Conservation (phyloP, 139 green algal genomes). For the Trebouxia sp. region DNA sequence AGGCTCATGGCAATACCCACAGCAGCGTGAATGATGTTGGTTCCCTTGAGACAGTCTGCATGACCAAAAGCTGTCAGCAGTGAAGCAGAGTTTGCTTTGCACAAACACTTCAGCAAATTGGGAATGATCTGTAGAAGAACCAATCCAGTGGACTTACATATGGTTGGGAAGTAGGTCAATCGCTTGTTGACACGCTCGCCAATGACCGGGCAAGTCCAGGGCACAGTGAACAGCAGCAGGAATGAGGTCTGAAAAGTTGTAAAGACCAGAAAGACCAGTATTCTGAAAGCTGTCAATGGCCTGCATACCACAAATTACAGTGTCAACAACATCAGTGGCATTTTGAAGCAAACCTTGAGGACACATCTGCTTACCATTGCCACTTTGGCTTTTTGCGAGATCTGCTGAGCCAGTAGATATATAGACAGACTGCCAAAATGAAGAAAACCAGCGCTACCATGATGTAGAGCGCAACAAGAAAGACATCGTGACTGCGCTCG, state of each 20-base stretch:
- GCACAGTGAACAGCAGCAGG: slow-evolving; percentile 21
- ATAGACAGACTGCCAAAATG: slow-evolving; percentile 9
- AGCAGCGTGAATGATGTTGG: slow-evolving; percentile 11
- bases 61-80: background rate
- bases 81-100: too few relatives aligned
- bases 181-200: background rate
- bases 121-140: too few relatives aligned
- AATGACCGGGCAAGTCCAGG: slow-evolving; percentile 21
- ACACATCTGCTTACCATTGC: background rate
- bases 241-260: slow-evolving; percentile 17
- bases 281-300: background rate
- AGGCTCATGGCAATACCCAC: slow-evolving; percentile 12
- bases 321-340: background rate
- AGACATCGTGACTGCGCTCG: slow-evolving; percentile 4
- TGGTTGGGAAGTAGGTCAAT: slow-evolving; percentile 8
- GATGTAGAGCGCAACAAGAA: slow-evolving; percentile 20
- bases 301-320: background rate
- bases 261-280: slow-evolving; percentile 12
- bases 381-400: background rate
- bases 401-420: background rate
- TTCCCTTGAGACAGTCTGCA: slow-evolving; percentile 23
- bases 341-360: background rate
- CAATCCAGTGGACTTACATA: background rate
- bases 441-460: slow-evolving; percentile 10
- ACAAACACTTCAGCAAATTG: background rate